Evolutionary conservation across 1,284 basidiomycete species (phyloP), one percentile per base, ranked within the genome.

Genomic region (Cutaneotrichosporon curvatum): DNA sequence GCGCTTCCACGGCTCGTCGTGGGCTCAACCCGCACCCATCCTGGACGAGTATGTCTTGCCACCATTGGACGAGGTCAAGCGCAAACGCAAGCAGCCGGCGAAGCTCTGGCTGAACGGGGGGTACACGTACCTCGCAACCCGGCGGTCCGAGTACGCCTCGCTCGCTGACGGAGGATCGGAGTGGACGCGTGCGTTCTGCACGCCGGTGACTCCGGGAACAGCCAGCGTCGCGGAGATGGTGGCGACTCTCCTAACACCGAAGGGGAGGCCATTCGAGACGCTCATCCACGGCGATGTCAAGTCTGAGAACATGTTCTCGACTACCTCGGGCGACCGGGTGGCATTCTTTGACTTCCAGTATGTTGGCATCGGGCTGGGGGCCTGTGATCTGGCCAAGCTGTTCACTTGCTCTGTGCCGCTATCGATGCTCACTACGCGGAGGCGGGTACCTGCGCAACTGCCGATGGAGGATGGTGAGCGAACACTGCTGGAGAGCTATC

Each of bases 341-440:
- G 52, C 52, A 1, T 54, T 54, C 37, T 50, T 48, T 43, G 52
- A 54, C 40, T 54, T 54, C 10, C 52, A 54, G 37, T 54, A 54
- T 21, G 52, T 51, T 43, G 52, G 52, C 6, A 38, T 48, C 10
- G 52, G 52, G 16, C 40, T 50, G 12, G 52, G 52, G 15, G 52
- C 45, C 22, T 54, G 52, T 40, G 52, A 54, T 35, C 46, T 54
- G 25, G 52, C 52, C 16, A 54, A 54, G 43, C 46, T 54, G 18
- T 54, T 51, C 23, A 54, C 52, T n/a, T 54, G 52, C 35, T 37
- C 37, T 1, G 37, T 54, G 12, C 52, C 52, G 7, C 20, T 43
- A 4, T 16, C 4, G 8, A 45, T 54, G 48, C 43, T 54, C 2
- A 23, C 22, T 10, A 37, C 25, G 15, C 3, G 16, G 32, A 28